Evolutionary conservation across 352 stramenopile genomes (phyloP), one percentile per base, ranked within the genome.

Genomic region (Thraustochytrium sp.): DNA sequence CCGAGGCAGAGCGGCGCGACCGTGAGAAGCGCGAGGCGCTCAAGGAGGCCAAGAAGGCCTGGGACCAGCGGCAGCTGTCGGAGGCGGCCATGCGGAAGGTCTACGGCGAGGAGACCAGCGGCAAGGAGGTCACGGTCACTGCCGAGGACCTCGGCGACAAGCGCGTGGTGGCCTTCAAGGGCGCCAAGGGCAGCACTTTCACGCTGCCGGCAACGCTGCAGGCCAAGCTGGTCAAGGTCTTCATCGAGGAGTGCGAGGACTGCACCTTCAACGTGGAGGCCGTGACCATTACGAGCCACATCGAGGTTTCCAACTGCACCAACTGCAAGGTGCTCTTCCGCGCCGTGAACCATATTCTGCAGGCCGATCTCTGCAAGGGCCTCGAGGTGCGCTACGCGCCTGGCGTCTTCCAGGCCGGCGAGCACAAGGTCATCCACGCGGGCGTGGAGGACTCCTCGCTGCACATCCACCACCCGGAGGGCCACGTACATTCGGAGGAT

Each of bases 361-460:
- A 94, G 86, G 85, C 85, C n/a, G 90, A 94, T 88, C 80, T 94
- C 13, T 92, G 88, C 82, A 74, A 88, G 26, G 85, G 89, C 82
- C 78, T 92, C 11, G 89, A 86, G 42, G 86, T 86, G 40, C 29
- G 54, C 55, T 82, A 83, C 59, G 83, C 55, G 0, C n/a, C n/a
- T 36, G 87, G 84, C 38, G 76, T 78, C n/a, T 51, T 89, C 9
- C 63, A 90, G 68, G 88, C 90, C 74, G 85, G 85, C 37, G 86
- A 91, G 73, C 89, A 93, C 88, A 86, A 90, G 64, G 86, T 93
- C 40, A 92, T 90, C 76, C 89, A 93, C 84, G 89, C 90, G 2
- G 89, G 89, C 46, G 89, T 93, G 1, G 86, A 85, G 21, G 86
- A 89, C 82, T 89, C 92, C 56, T 74, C 68, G 16, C 85, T 94